Percentiles rank a stretch among this genome's conserved stretches.
Conservation (phyloP, 2,329 filamentous ascomycete species). For the Eurotiales sp. region DNA sequence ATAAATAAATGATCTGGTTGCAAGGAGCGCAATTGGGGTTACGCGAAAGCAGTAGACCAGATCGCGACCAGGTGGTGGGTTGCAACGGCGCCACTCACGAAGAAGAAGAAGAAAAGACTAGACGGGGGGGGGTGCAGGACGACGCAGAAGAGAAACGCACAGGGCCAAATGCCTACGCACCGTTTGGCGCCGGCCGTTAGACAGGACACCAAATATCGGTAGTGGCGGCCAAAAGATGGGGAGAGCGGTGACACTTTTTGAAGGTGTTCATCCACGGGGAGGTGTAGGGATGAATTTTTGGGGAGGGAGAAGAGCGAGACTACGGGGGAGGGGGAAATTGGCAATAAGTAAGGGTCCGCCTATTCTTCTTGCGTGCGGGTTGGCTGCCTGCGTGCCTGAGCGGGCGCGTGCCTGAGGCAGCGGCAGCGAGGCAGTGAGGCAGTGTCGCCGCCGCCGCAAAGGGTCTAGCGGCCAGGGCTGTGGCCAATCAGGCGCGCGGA, state of each 20-base stretch:
- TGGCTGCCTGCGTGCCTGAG: constrained; percentile 19
- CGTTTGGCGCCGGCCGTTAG: constrained; percentile 45
- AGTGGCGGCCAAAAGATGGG: constrained; percentile 40
- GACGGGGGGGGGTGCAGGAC: constrained; percentile 10
- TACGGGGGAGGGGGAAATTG: constrained; percentile 14
- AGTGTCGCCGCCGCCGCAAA: neutral
- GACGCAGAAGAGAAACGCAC: constrained; percentile 9
- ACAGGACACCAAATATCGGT: constrained; percentile 45
- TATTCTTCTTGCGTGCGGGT: constrained; percentile 15
- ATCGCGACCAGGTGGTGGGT: neutral
- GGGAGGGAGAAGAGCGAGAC: constrained; percentile 14
- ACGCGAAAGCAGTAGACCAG: neutral
- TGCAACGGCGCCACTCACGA: neutral
- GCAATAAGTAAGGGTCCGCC: constrained; percentile 14
- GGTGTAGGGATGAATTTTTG: constrained; percentile 14
- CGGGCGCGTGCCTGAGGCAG: constrained; percentile 17
- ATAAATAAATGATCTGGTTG: neutral
- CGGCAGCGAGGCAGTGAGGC: neutral
- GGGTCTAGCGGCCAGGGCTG: neutral
- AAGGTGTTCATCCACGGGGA: constrained; percentile 15
- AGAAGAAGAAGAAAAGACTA: constrained; percentile 13
- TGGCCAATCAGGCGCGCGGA: neutral
- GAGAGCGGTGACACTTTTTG: constrained; percentile 23
- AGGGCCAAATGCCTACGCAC: constrained; percentile 43
- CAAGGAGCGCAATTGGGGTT: neutral